A percentile compares a stretch with the other conserved stretches of the same genome.
Conservation (phyloP, 768 basidiomycete genomes). For the Chalciporus pseudorubinellus region DNA sequence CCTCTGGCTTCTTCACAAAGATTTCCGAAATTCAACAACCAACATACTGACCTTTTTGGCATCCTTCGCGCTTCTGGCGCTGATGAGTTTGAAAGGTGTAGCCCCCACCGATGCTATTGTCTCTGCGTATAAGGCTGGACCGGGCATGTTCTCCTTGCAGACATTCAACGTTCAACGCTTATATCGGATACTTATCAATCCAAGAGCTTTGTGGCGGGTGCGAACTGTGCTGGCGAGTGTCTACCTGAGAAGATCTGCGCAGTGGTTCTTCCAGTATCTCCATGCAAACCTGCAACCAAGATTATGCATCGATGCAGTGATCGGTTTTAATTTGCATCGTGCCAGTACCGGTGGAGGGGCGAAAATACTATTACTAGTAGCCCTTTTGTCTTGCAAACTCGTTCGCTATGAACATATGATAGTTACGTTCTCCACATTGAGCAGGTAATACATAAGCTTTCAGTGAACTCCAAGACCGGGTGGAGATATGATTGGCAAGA, state of each 20-base stretch:
- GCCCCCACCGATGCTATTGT: slow-evolving; percentile 10
- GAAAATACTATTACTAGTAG: too few species aligned
- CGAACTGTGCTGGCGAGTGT: slow-evolving; percentile 56
- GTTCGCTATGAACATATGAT: too few species aligned
- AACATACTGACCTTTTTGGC: slow-evolving; percentile 16
- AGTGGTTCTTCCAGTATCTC: slow-evolving; percentile 64
- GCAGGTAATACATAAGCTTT: too few species aligned
- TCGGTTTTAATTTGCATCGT: too few species aligned
- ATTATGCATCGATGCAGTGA: slow-evolving; percentile 59
- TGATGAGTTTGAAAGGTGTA: slow-evolving; percentile 1
- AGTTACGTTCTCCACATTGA: too few species aligned
- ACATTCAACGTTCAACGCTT: too few species aligned
- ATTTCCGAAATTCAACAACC: too few species aligned
- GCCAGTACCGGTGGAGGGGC: too few species aligned
- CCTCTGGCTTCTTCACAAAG: not conserved
- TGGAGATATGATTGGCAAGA: too few species aligned
- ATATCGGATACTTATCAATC: slow-evolving; percentile 50
- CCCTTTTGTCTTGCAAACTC: too few species aligned
- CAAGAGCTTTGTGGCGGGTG: slow-evolving; percentile 56
- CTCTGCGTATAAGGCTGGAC: slow-evolving; percentile 54
- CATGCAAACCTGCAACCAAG: slow-evolving; percentile 53
- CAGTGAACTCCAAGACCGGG: too few species aligned
- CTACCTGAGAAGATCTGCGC: slow-evolving; percentile 60
- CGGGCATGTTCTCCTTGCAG: slow-evolving; percentile 57
- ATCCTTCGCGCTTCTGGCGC: slow-evolving; percentile 13